phyloP scores from a whole-genome alignment of 768 basidiomycete genomes.

The Agrocybe chaxingu region DNA sequence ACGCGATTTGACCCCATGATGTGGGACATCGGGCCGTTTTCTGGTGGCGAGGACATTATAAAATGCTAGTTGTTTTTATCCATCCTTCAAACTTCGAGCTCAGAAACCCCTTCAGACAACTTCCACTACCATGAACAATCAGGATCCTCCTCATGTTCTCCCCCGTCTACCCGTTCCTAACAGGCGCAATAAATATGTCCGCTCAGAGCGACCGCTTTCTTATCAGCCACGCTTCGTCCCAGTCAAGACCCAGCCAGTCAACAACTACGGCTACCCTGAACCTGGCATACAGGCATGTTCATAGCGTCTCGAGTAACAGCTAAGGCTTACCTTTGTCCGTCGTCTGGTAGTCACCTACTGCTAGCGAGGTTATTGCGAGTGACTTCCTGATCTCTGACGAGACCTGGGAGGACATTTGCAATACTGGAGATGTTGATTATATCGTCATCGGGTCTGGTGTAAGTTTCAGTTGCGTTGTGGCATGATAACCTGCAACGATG shows the following conservation, averaged over 20 bases:
- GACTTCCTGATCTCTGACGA: constrained; percentile 4
- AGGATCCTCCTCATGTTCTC: not conserved
- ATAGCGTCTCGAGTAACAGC: too few relatives aligned
- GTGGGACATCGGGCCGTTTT: too few relatives aligned
- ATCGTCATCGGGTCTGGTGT: constrained; percentile 5
- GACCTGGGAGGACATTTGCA: constrained; percentile 5
- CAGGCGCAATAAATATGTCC: constrained; percentile 1
- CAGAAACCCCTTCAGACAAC: too few relatives aligned
- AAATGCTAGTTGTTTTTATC: too few relatives aligned
- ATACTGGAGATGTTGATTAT: constrained; percentile 2
- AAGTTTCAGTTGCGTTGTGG: not conserved
- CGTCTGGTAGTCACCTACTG: not conserved
- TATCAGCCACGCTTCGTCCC: constrained; percentile 4
- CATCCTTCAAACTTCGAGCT: too few relatives aligned
- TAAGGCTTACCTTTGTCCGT: not conserved
- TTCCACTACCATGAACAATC: too few relatives aligned
- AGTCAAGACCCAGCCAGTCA: constrained; percentile 4
- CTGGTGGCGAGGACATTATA: too few relatives aligned
- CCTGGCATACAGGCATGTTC: constrained; percentile 1
- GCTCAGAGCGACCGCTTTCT: constrained; percentile 1
- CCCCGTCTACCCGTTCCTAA: constrained; percentile 3
- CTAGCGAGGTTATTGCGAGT: constrained; percentile 2
- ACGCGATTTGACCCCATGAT: too few relatives aligned
- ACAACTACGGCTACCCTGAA: constrained; percentile 5
- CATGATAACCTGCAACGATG: not conserved